Base-by-base conservation (phyloP, 257 asterid species). In the Primulina tabacum region DNA sequence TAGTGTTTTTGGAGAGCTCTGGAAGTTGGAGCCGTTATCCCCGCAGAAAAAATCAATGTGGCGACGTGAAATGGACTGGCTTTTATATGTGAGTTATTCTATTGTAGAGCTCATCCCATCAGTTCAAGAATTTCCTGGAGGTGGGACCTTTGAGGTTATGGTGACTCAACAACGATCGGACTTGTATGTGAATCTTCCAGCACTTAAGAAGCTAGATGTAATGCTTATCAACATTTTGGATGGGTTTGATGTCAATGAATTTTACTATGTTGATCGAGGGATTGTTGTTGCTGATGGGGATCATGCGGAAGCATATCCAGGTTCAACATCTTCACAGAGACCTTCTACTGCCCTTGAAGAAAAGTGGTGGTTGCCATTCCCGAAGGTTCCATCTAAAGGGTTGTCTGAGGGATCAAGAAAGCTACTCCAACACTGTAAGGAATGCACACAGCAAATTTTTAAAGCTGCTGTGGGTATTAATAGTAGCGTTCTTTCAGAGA, bases 361-460 rank as follows among this genome's bases (percentile, higher is more conserved):
- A 67, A 90, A 93, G 63, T 90, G 96, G 96, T 90, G 97, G 97
- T 59, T 93, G 71, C 97, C 99, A 0, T 87, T 87, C 74, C 99
- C 97, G 2, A 89, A 82, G 77, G 96, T 93, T 69, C 99, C 99
- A 0, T 76, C 67, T 2, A 79, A 75, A 61, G 97, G 97, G 47
- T 78, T 90, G 85, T 86, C 87, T 1, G 87, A 79, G 40, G 85
- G 80, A 66, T 62, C 91, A 26, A 87, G 92, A 69, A 90, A 77
- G 78, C 72, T 74, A 29, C 66, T 90, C 82, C 87, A 82, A 40
- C 95, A 90, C 52, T 82, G 92, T 82, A 87, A 82, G 80, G 97
- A 90, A 65, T 89, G 95, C 84, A 82, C 96, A 6, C 90, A 81
- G 37, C 97, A 90, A 65, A 89, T 93, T 30, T 89, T 84, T 67